Evolutionary conservation across 495 filamentous ascomycete species (phyloP).

Genomic region (Hypomontagnella submonticulosa): DNA sequence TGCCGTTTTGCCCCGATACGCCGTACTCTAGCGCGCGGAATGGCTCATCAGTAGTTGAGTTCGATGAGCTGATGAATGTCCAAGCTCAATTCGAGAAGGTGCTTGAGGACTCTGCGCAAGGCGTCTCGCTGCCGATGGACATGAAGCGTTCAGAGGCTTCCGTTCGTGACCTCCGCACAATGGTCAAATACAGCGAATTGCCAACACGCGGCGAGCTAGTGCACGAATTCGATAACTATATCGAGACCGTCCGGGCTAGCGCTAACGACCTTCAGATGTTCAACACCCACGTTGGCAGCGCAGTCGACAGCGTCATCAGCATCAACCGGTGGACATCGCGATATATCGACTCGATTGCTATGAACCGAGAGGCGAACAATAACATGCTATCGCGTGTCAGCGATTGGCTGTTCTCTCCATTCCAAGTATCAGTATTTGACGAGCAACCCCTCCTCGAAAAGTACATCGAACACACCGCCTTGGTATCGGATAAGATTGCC

Average conservation of each 20-base stretch:
- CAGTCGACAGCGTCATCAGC: conserved; percentile 74
- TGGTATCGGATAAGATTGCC: conserved; percentile 72
- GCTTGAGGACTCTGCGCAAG: conserved; percentile 66
- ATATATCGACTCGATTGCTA: conserved; percentile 68
- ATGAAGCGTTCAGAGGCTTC: conserved; percentile 78
- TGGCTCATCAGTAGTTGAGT: conserved; percentile 60
- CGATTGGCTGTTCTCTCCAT: conserved; percentile 62
- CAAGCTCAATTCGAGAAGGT: conserved; percentile 75
- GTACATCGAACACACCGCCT: conserved; percentile 71
- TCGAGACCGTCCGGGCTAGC: conserved; percentile 66
- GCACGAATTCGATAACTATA: conserved; percentile 73
- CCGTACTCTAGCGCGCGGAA: conserved; percentile 12
- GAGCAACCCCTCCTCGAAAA: conserved; percentile 65
- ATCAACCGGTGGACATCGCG: conserved; percentile 70
- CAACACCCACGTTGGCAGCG: conserved; percentile 73
- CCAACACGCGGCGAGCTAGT: conserved; percentile 68
- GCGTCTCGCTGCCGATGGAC: conserved; percentile 70
- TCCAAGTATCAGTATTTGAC: conserved; percentile 64
- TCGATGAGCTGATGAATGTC: conserved; percentile 72
- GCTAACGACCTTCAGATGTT: conserved; percentile 71
- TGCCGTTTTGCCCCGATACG: conserved; percentile 67
- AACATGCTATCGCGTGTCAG: conserved; percentile 46
- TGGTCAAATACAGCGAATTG: conserved; percentile 63
- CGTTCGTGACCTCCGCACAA: conserved; percentile 76
- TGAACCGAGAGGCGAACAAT: conserved; percentile 50